Conservation (phyloP, 192 early-diverging fungal species). For the Podila horticola region DNA sequence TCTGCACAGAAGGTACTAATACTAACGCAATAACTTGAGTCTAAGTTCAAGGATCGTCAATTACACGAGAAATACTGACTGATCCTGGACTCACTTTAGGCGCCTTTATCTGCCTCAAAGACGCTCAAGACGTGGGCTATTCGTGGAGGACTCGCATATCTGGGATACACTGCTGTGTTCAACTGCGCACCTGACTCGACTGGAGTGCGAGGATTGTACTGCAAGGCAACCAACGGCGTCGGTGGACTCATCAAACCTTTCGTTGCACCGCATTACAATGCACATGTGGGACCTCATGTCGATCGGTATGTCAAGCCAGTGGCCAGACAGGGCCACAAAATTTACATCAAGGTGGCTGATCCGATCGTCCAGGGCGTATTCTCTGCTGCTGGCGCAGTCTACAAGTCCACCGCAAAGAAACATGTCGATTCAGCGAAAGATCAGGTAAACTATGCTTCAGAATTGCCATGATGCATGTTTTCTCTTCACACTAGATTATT, state of each 20-base stretch:
- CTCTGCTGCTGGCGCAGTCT: slow-evolving; percentile 27
- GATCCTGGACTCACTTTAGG: neutral
- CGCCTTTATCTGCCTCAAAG: slow-evolving; percentile 11
- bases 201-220: slow-evolving; percentile 35
- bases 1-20: slow-evolving; percentile 24
- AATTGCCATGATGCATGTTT: neutral
- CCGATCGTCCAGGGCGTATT: slow-evolving; percentile 33
- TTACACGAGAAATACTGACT: too few relatives aligned
- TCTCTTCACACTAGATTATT: neutral
- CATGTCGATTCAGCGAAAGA: slow-evolving; percentile 45
- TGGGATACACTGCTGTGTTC: slow-evolving; percentile 41
- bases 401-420: slow-evolving; percentile 39
- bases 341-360: slow-evolving; percentile 37
- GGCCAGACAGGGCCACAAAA: slow-evolving; percentile 14
- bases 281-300: slow-evolving; percentile 35
- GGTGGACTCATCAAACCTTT: slow-evolving; percentile 35
- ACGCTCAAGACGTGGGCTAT: slow-evolving; percentile 40
- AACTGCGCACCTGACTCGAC: slow-evolving; percentile 18
- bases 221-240: slow-evolving; percentile 41
- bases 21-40: neutral
- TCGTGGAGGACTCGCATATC: slow-evolving; percentile 33
- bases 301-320: slow-evolving; percentile 36
- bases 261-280: slow-evolving; percentile 35
- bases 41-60: too few relatives aligned
- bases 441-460: slow-evolving; percentile 11